These are phyloP conservation scores for Plantago coronopus DNA, from an alignment of 305 asterid genomes.

Conservation along the genomic window DNA sequence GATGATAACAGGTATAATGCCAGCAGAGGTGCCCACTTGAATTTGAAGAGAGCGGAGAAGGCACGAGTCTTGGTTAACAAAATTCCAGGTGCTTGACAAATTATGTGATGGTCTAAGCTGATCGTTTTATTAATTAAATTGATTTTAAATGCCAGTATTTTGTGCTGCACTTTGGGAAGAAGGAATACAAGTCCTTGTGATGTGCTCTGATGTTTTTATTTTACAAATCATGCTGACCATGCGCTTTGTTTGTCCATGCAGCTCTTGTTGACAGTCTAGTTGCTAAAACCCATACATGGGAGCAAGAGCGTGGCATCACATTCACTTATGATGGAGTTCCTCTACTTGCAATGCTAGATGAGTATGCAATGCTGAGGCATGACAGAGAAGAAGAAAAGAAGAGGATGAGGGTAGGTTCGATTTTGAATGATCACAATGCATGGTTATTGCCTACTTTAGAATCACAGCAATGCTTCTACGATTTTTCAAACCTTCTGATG, in stretches of 20 bases:
- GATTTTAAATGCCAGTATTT: no score
- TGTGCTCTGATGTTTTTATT: background rate
- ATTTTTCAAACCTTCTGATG: no score
- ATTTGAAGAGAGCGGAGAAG: slow-evolving; percentile 96
- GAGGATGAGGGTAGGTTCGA: slow-evolving; percentile 69
- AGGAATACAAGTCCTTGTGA: no score
- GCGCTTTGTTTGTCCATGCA: slow-evolving; percentile 28
- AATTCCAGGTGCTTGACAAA: slow-evolving; percentile 68
- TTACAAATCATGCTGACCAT: background rate
- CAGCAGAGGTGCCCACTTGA: slow-evolving; percentile 97
- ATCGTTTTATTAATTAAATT: no score
- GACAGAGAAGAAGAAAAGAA: slow-evolving; percentile 98
- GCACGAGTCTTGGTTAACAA: slow-evolving; percentile 84
- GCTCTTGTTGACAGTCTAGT: slow-evolving; percentile 88
- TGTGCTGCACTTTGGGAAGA: no score
- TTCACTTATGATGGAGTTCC: slow-evolving; percentile 95
- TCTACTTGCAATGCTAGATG: slow-evolving; percentile 95
- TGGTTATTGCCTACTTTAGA: no score
- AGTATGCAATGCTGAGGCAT: slow-evolving; percentile 90
- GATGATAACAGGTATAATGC: slow-evolving; percentile 96
- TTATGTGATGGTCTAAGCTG: background rate
- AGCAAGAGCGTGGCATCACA: slow-evolving; percentile 71
- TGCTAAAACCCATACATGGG: slow-evolving; percentile 93
- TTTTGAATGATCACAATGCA: background rate
- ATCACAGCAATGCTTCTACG: no score